Base-by-base conservation (phyloP, 192 early-diverging fungal genomes). In the Backusella morwellensis region DNA sequence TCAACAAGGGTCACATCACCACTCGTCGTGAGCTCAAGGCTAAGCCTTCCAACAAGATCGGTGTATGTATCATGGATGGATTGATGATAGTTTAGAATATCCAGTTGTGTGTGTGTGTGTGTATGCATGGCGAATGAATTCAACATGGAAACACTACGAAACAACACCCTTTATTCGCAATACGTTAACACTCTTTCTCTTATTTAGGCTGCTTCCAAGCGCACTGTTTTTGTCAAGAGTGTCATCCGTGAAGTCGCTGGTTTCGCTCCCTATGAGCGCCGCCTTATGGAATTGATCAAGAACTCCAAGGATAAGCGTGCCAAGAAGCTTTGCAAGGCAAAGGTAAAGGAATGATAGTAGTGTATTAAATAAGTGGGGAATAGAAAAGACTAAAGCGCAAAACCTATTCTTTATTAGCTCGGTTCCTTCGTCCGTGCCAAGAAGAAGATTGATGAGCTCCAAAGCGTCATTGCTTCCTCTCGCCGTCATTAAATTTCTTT, bases 281-380 rank as follows among this genome's bases (percentile, higher is more conserved):
- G 98, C 86, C 93, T 98, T 78, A 98, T 99, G 97, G 98, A 99
- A 91, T 90, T 99, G 93, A 88, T 99, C 84, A 97, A 96, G 92
- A 98, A 98, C 94, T 95, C 95, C 85, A 97, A 96, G 87, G 98
- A 99, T 87, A 99, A 99, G 96, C 94, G 98, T 85, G 98, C 98
- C 72, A 91, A 95, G 86, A 97, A 95, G 92, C 91, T 99, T 75
- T 94, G 96, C 83, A 99, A 99, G 94, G 96, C 93, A 90, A 95
- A 92, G 79, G 47, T 50, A n/a, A 50, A 44, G 17, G 3, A 4
- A 44, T 44, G 12, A 3, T 15, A 40, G 19, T 50, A 1, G 1
- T 50, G 6, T 50, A 50, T 50, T 11, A 44, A 40, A 40, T 9
- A 40, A 44, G 3, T 15, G 15, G 0, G 15, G 3, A 14, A 44